Percentiles rank a stretch among this genome's conserved stretches.
Evolutionary conservation across 2,329 filamentous ascomycete genomes (phyloP).

Genomic region (Hypoxylon sp.): DNA sequence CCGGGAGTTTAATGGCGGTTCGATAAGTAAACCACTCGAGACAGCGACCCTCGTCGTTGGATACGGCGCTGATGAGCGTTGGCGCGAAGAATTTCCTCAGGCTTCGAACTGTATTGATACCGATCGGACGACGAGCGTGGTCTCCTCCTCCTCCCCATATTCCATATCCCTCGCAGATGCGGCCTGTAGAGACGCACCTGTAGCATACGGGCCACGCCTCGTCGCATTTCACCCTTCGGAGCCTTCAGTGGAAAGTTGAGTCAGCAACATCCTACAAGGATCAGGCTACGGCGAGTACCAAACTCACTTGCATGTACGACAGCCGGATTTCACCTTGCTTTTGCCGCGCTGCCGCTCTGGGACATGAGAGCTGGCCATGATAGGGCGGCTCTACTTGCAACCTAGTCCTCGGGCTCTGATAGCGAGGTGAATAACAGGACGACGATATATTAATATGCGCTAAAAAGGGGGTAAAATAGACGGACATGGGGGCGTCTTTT

Average conservation of each 20-base stretch:
- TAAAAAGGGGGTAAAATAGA: too few relatives aligned
- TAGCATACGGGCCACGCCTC: conserved; percentile 41
- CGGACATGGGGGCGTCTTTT: too few relatives aligned
- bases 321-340: conserved; percentile 41
- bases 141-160: conserved; percentile 43
- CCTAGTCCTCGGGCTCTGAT: not conserved
- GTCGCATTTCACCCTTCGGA: conserved; percentile 45
- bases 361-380: not conserved
- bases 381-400: not conserved
- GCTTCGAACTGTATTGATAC: conserved; percentile 15
- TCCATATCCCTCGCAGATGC: conserved; percentile 44
- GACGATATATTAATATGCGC: not conserved
- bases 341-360: not conserved
- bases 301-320: conserved; percentile 45
- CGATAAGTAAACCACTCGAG: conserved; percentile 55
- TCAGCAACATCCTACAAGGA: conserved; percentile 9
- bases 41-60: conserved; percentile 44
- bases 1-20: conserved; percentile 49
- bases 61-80: conserved; percentile 18
- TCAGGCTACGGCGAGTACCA: not conserved
- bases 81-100: conserved; percentile 12
- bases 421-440: not conserved
- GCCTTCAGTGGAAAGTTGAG: conserved; percentile 18
- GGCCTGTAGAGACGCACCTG: conserved; percentile 42
- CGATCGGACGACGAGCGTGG: conserved; percentile 42